phyloP scores from a whole-genome alignment of 2,329 filamentous ascomycete species.

The Trichoderma hamatum region DNA sequence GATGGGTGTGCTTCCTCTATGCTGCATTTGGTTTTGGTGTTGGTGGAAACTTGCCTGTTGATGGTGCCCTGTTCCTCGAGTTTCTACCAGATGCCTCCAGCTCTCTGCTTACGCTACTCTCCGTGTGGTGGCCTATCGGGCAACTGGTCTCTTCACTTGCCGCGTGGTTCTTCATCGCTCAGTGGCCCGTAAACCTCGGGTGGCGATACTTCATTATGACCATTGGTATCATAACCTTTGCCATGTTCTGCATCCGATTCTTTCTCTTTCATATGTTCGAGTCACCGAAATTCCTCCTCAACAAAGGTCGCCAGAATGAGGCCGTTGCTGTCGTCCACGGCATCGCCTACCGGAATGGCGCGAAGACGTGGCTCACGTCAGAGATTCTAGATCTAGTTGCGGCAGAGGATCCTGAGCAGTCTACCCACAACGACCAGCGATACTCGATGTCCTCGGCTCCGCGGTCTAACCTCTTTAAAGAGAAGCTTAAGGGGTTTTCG shows the following conservation, averaged over 20 bases:
- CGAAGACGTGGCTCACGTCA: slow-evolving; percentile 75
- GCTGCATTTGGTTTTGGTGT: slow-evolving; percentile 68
- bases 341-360: slow-evolving; percentile 71
- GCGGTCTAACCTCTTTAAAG: slow-evolving; percentile 51
- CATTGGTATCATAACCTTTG: slow-evolving; percentile 71
- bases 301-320: slow-evolving; percentile 73
- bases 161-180: slow-evolving; percentile 76
- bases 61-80: slow-evolving; percentile 81
- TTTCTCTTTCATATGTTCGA: slow-evolving; percentile 81
- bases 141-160: slow-evolving; percentile 73
- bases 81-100: slow-evolving; percentile 77
- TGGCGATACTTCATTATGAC: slow-evolving; percentile 76
- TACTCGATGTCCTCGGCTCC: slow-evolving; percentile 28
- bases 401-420: slow-evolving; percentile 42
- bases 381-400: slow-evolving; percentile 65
- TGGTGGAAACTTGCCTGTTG: slow-evolving; percentile 76
- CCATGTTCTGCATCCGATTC: slow-evolving; percentile 78
- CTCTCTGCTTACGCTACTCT: slow-evolving; percentile 75
- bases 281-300: slow-evolving; percentile 81
- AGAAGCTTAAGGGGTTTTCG: slow-evolving; percentile 68
- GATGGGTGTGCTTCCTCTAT: slow-evolving; percentile 61
- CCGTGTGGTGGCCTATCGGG: slow-evolving; percentile 84
- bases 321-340: slow-evolving; percentile 80
- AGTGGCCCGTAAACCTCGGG: slow-evolving; percentile 68
- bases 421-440: neutral